Conservation (phyloP, 305 asterid genomes). For the Lippia alba region DNA sequence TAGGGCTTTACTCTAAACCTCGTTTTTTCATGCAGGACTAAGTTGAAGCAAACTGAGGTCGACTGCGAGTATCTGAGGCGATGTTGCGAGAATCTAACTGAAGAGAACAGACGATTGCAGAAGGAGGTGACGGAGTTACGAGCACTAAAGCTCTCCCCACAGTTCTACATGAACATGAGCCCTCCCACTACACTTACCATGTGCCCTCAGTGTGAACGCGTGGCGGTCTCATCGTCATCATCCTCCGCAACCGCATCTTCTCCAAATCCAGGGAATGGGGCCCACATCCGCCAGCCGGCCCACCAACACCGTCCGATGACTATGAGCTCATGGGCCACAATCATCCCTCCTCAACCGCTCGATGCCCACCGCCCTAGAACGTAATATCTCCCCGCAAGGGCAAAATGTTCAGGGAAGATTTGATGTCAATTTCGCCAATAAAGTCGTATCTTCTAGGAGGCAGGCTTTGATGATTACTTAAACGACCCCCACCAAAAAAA, state of each 20-base stretch:
- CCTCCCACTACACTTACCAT: slow-evolving; percentile 96
- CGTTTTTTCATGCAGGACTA: slow-evolving; percentile 63
- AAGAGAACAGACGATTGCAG: slow-evolving; percentile 81
- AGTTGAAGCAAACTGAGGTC: slow-evolving; percentile 95
- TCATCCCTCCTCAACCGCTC: slow-evolving; percentile 45
- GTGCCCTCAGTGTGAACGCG: slow-evolving; percentile 98
- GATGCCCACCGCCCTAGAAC: slow-evolving; percentile 43
- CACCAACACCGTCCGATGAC: slow-evolving; percentile 45
- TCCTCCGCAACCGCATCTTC: slow-evolving; percentile 43
- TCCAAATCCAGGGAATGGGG: slow-evolving; percentile 19
- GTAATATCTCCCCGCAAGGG: slow-evolving; percentile 15
- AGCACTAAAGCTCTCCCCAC: slow-evolving; percentile 82
- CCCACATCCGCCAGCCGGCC: slow-evolving; percentile 34
- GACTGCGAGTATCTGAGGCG: slow-evolving; percentile 90
- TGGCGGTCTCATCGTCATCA: slow-evolving; percentile 57
- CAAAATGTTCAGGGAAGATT: slow-evolving; percentile 19
- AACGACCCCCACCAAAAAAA: too few relatives aligned
- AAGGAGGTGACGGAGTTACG: slow-evolving; percentile 90
- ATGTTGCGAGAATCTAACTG: slow-evolving; percentile 85
- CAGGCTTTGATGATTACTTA: neutral
- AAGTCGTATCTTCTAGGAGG: slow-evolving; percentile 11
- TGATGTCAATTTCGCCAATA: neutral
- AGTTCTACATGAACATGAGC: slow-evolving; percentile 87
- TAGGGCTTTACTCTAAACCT: neutral
- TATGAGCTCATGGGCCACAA: slow-evolving; percentile 59